These are phyloP conservation scores for Sporisorium iseilematis-ciliati DNA, from an alignment of 1,284 basidiomycete genomes.

Conservation along the genomic window DNA sequence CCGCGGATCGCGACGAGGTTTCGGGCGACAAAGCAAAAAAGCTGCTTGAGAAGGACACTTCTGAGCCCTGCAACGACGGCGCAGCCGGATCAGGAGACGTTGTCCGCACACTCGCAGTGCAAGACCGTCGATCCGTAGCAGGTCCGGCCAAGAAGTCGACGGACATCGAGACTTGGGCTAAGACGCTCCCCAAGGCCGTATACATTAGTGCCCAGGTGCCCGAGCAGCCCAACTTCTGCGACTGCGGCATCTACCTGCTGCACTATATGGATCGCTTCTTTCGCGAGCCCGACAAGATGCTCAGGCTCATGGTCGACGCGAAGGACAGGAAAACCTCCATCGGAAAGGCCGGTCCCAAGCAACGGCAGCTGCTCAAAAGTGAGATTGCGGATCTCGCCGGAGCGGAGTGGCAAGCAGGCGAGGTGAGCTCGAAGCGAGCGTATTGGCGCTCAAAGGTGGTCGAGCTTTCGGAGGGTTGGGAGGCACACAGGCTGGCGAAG, in stretches of 20 bases:
- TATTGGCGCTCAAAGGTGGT: conserved; percentile 27
- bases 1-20: not conserved
- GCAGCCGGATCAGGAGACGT: not conserved
- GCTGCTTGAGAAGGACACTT: too few species aligned
- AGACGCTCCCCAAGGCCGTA: conserved; percentile 25
- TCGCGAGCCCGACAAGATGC: conserved; percentile 46
- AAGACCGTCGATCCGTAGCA: conserved; percentile 11
- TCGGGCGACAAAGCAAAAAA: conserved; percentile 7
- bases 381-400: conserved; percentile 8
- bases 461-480: conserved; percentile 35
- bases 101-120: conserved; percentile 20
- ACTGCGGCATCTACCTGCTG: conserved; percentile 76
- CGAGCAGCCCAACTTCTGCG: conserved; percentile 83
- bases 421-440: conserved; percentile 36
- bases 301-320: conserved; percentile 22
- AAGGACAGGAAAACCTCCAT: not conserved
- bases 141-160: not conserved
- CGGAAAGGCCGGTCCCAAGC: not conserved
- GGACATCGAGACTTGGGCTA: conserved; percentile 24
- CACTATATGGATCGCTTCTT: conserved; percentile 67
- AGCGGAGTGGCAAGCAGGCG: conserved; percentile 41
- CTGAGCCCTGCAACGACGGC: not conserved
- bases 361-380: not conserved
- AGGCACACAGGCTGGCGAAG: conserved; percentile 6
- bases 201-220: conserved; percentile 71